A percentile compares a stretch with the other conserved stretches of the same genome.
Evolutionary conservation across 2,329 filamentous ascomycete genomes (phyloP).

Genomic region (Ilyonectria robusta): DNA sequence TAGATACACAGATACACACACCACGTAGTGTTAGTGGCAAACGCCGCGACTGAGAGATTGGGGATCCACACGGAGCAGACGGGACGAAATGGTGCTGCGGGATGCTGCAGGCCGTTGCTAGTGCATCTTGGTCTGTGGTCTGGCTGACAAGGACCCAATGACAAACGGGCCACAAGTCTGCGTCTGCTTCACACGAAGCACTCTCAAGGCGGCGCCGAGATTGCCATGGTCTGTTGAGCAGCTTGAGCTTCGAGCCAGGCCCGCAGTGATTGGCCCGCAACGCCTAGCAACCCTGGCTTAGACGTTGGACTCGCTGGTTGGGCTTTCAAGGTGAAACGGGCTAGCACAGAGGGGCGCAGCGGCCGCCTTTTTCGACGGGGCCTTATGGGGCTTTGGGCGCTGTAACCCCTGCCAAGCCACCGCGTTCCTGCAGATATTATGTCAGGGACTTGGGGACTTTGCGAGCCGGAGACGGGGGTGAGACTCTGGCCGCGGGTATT

Average conservation of each 20-base stretch:
- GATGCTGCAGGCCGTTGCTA: background rate
- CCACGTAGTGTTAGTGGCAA: no score
- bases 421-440: constrained; percentile 30
- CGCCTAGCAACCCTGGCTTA: constrained; percentile 5
- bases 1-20: no score
- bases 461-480: background rate
- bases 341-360: constrained; percentile 21
- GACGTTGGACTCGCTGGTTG: constrained; percentile 16
- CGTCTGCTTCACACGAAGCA: background rate
- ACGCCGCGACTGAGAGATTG: background rate
- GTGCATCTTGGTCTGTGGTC: background rate
- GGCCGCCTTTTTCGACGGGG: background rate
- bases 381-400: background rate
- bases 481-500: constrained; percentile 8
- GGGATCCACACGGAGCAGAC: background rate
- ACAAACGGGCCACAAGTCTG: background rate
- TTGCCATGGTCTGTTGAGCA: constrained; percentile 14
- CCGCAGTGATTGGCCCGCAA: constrained; percentile 13
- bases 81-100: background rate
- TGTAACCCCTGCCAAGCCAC: constrained; percentile 23
- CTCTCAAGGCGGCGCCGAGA: constrained; percentile 1
- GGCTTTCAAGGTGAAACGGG: constrained; percentile 23
- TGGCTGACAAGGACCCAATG: background rate
- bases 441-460: constrained; percentile 6
- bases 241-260: background rate